A percentile compares a stretch with the other conserved stretches of the same genome.
phyloP scores from a whole-genome alignment of 768 basidiomycete genomes.

The Rhodotorula taiwanensis region DNA sequence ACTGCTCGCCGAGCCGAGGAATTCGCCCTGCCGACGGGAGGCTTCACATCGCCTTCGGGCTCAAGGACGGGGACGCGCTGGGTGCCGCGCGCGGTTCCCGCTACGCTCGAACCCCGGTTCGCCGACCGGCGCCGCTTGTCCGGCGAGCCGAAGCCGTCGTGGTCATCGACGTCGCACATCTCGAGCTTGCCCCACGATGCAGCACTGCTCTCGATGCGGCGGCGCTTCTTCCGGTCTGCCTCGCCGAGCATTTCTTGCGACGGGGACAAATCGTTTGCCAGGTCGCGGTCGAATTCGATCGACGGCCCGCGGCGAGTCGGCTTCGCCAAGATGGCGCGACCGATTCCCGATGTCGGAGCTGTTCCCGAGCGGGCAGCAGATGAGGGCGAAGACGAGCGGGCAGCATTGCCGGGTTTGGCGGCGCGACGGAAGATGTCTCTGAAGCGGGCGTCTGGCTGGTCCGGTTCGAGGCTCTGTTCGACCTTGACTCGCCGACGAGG shows the following conservation, averaged over 20 bases:
- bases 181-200: constrained; percentile 13
- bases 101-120: not conserved
- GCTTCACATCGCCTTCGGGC: too few relatives aligned
- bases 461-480: too few relatives aligned
- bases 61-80: not conserved
- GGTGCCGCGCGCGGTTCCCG: not conserved
- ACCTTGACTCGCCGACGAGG: too few relatives aligned
- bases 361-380: too few relatives aligned
- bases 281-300: constrained; percentile 1
- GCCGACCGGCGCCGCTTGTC: not conserved
- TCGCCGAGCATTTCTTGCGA: not conserved
- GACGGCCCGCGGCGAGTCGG: not conserved
- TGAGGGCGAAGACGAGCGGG: not conserved
- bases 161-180: not conserved
- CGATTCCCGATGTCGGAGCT: not conserved
- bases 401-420: not conserved
- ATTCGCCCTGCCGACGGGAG: not conserved
- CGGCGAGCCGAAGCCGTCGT: not conserved
- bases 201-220: not conserved
- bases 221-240: not conserved
- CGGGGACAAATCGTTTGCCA: not conserved
- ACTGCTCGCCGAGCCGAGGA: not conserved
- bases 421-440: not conserved
- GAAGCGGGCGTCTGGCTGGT: not conserved
- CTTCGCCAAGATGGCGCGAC: not conserved